These are phyloP conservation scores for Sclerotinia trifoliorum DNA, from an alignment of 2,329 filamentous ascomycete species.

Conservation along the genomic window DNA sequence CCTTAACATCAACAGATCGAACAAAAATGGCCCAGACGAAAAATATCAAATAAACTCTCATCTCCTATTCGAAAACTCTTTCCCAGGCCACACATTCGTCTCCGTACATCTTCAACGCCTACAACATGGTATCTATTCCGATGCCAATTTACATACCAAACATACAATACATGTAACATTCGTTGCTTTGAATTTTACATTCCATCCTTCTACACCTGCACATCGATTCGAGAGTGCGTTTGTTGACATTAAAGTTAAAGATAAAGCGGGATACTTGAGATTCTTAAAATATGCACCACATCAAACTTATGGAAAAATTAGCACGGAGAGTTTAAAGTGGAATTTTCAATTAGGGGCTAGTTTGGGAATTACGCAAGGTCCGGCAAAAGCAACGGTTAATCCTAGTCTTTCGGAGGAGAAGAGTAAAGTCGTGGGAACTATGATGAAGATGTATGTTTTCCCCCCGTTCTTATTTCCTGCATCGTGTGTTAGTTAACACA, in stretches of 20 bases:
- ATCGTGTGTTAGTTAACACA: too few species aligned
- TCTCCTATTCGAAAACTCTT: constrained; percentile 49
- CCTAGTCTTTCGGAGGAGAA: constrained; percentile 29
- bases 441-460: constrained; percentile 34
- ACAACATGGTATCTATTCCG: constrained; percentile 50
- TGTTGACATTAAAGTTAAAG: constrained; percentile 26
- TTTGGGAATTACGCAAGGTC: constrained; percentile 47
- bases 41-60: constrained; percentile 40
- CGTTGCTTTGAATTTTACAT: constrained; percentile 49
- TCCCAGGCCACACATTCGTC: constrained; percentile 49
- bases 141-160: constrained; percentile 44
- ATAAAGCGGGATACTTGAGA: constrained; percentile 28
- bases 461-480: not conserved
- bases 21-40: constrained; percentile 30
- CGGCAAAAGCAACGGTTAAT: constrained; percentile 30
- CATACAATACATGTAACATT: constrained; percentile 48
- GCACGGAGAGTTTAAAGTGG: constrained; percentile 30
- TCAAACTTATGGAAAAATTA: constrained; percentile 43
- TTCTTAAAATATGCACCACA: constrained; percentile 52
- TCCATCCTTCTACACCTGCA: constrained; percentile 42
- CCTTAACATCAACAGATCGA: not conserved
- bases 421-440: constrained; percentile 29
- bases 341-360: constrained; percentile 35
- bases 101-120: constrained; percentile 51
- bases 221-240: constrained; percentile 14